A percentile compares a stretch with the other conserved stretches of the same genome.
These are phyloP conservation scores for Beauveria sp. DNA, from an alignment of 2,329 filamentous ascomycete genomes.

Conservation along the genomic window DNA sequence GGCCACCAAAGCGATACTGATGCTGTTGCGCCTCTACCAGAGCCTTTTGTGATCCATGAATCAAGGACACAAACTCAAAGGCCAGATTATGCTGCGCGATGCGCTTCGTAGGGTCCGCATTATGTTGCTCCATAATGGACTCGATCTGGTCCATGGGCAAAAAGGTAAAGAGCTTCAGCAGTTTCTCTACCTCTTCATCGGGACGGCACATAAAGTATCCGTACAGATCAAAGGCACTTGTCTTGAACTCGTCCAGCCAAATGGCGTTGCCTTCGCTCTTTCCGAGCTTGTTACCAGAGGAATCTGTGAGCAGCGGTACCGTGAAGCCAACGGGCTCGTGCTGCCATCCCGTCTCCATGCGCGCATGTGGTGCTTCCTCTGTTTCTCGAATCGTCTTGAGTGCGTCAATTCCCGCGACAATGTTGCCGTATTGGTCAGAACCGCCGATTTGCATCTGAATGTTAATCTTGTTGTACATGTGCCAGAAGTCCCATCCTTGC, in stretches of 20 bases:
- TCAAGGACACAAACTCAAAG: conserved; percentile 69
- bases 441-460: conserved; percentile 88
- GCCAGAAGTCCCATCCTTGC: conserved; percentile 96
- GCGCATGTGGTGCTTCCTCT: conserved; percentile 38
- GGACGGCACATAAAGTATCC: conserved; percentile 79
- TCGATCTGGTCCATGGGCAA: conserved; percentile 64
- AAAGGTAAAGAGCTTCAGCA: conserved; percentile 88
- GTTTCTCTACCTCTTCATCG: conserved; percentile 72
- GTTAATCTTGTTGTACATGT: conserved; percentile 60
- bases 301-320: conserved; percentile 79
- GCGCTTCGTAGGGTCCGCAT: conserved; percentile 59
- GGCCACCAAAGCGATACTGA: conserved; percentile 37
- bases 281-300: conserved; percentile 82
- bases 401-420: conserved; percentile 79
- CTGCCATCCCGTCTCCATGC: conserved; percentile 33
- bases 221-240: conserved; percentile 78
- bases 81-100: conserved; percentile 79
- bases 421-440: conserved; percentile 95
- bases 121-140: conserved; percentile 60
- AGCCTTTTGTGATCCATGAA: conserved; percentile 64
- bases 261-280: conserved; percentile 92
- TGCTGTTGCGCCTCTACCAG: conserved; percentile 52
- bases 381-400: conserved; percentile 65
- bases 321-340: conserved; percentile 76
- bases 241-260: conserved; percentile 81